A percentile compares a stretch with the other conserved stretches of the same genome.
phyloP scores from a whole-genome alignment of 228 moss, liverwort and hornwort genomes.

The Sphagnum fallax region DNA sequence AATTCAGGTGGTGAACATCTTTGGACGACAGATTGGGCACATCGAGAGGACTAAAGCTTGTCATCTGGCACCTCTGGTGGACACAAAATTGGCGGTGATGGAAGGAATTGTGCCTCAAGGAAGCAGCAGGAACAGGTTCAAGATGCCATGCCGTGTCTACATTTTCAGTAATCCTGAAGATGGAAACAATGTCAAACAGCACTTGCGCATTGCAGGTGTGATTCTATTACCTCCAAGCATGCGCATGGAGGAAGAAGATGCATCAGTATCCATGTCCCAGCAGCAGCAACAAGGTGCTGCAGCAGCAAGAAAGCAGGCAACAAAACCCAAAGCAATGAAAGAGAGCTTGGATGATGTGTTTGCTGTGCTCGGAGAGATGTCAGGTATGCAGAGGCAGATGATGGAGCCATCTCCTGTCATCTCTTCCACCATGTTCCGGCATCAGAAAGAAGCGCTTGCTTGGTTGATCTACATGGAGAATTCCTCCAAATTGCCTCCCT shows the following conservation, averaged over 20 bases:
- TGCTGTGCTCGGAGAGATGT: conserved; percentile 22
- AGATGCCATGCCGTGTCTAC: conserved; percentile 47
- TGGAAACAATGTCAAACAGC: conserved; percentile 18
- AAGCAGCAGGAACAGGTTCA: conserved; percentile 37
- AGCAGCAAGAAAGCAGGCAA: not conserved
- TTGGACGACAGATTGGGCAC: conserved; percentile 57
- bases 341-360: conserved; percentile 38
- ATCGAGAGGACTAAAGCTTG: conserved; percentile 43
- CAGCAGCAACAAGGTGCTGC: not conserved
- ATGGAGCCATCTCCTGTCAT: conserved; percentile 36
- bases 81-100: conserved; percentile 31
- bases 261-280: not conserved
- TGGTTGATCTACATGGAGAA: conserved; percentile 55
- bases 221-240: conserved; percentile 13
- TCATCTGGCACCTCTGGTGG: conserved; percentile 40
- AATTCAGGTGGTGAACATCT: conserved; percentile 49
- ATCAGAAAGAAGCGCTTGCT: conserved; percentile 57
- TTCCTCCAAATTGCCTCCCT: conserved; percentile 34
- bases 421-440: conserved; percentile 34
- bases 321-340: conserved; percentile 21
- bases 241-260: conserved; percentile 2
- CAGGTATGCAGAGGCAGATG: conserved; percentile 15
- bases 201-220: conserved; percentile 20
- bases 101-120: conserved; percentile 47
- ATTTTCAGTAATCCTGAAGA: conserved; percentile 25